Base-by-base conservation (phyloP, 352 stramenopile genomes). In the Pythium dissotocum region DNA sequence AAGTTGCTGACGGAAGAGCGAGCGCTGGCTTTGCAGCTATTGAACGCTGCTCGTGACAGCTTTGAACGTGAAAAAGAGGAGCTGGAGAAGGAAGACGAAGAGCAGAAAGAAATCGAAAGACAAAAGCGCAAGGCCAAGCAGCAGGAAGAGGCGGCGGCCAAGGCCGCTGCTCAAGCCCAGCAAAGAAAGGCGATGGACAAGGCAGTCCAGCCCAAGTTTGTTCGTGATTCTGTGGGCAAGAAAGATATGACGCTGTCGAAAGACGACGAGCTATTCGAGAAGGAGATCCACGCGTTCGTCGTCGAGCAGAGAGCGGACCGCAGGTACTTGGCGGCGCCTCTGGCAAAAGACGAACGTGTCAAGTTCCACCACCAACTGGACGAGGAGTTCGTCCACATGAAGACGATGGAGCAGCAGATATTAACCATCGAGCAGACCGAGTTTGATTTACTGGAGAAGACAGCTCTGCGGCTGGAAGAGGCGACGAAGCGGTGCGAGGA, bases 371-470 rank as follows among this genome's bases (percentile, higher is more conserved):
- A 77, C 26, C 76, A 76, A 58, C 32, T 76, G 32, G 83, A 90
- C 16, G 72, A 77, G 5, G 83, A 92, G 54, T 92, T 76, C 21
- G 76, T 84, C 0, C 83, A 92, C 68, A 79, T 87, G 71, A 89
- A 86, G 56, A 72, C 73, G 44, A 68, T 89, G 44, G 83, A 92
- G 44, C 62, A 77, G 13, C 65, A 77, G 14, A 72, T 78, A 54
- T 49, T 86, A n/a, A 63, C 67, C 56, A 70, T 82, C 6, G 83
- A 92, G 49, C 80, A 85, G 56, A 64, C 80, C 2, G 83, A 92
- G 65, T 92, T 87, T 49, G 77, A 88, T 60, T 58, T 92, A 16
- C 65, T 92, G 0, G 83, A 92, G 62, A 92, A 92, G 60, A 88
- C 69, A 12, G 38, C 80, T n/a, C 28, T 80, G 44, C 75, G 83